Evolutionary conservation across 805 yeast genomes (phyloP).

Genomic region (Metschnikowia koreensis): DNA sequence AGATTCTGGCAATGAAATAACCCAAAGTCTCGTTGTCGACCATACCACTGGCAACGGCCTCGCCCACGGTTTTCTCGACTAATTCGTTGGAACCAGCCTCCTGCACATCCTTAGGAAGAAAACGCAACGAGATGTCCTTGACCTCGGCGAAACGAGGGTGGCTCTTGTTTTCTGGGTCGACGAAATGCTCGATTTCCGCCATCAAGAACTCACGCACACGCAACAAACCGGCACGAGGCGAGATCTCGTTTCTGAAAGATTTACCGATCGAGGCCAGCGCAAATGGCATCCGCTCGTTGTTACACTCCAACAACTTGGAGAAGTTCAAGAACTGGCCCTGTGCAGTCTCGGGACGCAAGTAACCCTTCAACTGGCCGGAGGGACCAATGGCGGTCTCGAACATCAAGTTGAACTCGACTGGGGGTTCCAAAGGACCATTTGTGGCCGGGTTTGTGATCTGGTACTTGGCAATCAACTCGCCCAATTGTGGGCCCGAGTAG

Average conservation of each 20-base stretch:
- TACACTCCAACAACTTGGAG: constrained; percentile 87
- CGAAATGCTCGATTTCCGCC: constrained; percentile 99
- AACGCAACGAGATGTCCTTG: constrained; percentile 65
- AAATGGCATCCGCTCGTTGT: constrained; percentile 96
- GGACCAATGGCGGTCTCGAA: constrained; percentile 99
- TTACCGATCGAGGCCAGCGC: constrained; percentile 99
- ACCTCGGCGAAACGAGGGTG: constrained; percentile 81
- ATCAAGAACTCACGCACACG: constrained; percentile 98
- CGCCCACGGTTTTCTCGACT: constrained; percentile 69
- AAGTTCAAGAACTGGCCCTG: constrained; percentile 99
- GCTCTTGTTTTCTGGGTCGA: constrained; percentile 84
- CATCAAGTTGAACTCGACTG: constrained; percentile 96
- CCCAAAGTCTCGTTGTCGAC: constrained; percentile 97
- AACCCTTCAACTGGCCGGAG: constrained; percentile 93
- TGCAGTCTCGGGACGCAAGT: constrained; percentile 97
- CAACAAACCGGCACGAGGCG: constrained; percentile 95
- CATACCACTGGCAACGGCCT: constrained; percentile 84
- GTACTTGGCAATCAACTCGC: constrained; percentile 79
- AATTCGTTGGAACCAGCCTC: constrained; percentile 77
- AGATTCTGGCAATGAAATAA: constrained; percentile 92
- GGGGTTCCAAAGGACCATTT: constrained; percentile 80
- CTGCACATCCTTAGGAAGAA: constrained; percentile 86
- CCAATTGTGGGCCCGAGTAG: constrained; percentile 87
- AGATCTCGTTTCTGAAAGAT: constrained; percentile 97
- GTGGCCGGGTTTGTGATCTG: constrained; percentile 90